Base-by-base conservation (phyloP, 345 rosid species). In the Gossypium bickii region DNA sequence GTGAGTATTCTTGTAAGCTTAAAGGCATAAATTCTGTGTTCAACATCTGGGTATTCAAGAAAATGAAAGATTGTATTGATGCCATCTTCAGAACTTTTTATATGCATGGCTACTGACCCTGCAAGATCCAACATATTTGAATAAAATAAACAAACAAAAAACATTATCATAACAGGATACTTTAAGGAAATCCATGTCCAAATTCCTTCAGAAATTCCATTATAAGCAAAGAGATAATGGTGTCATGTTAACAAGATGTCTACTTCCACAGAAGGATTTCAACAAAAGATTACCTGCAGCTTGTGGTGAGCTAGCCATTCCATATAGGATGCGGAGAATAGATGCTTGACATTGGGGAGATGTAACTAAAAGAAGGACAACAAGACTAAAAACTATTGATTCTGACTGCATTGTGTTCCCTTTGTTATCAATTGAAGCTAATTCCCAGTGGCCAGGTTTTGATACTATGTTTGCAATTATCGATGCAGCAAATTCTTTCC, bases 371-470 rank as follows among this genome's bases (percentile, higher is more conserved):
- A 85, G 70, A 72, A 74, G 82, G 65, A 78, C 57, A 71, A 82
- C 56, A 63, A 85, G 77, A n/a, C 56, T n/a, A 10, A 48, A 25
- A 47, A 84, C 75, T 15, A 82, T 71, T 41, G 78, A 61, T 75
- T 76, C 76, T 18, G 83, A 80, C 70, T 82, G 87, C 85, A 85
- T 64, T 29, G 73, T 76, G 58, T 82, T 69, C 67, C 87, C 84
- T 67, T 77, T 20, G 62, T 72, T 76, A 79, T 84, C 83, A 18
- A 72, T 77, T 75, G 61, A 43, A 56, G 85, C 83, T 72, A 82
- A 82, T 72, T 85, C 85, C 87, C 87, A 85, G 72, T 66, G 81
- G 49, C 87, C 85, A 66, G 82, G 82, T 80, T 82, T 82, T 34
- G 82, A 85, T 48, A 78, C 87, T 66, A 82, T 77, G 27, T 85